Base-by-base conservation (phyloP, 1,139 yeast species). In the Debaryomyces sp. region DNA sequence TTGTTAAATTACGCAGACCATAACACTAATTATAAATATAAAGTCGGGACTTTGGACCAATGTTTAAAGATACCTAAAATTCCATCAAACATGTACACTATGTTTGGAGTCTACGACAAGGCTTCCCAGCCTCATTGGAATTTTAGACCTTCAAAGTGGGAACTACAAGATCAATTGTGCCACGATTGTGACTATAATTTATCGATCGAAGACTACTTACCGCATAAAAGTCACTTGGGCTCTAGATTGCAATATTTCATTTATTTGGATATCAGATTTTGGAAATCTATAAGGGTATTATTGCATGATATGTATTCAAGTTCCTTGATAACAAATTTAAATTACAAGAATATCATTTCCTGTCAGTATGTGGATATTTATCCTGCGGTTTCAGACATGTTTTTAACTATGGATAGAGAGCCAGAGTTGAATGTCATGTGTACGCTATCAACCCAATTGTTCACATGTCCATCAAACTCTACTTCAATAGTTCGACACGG, bases 341-440 rank as follows among this genome's bases (percentile, higher is more conserved):
- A 68, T 9, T 85, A 77, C 60, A 86, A 87, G 60, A 68, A 78
- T 27, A 71, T 84, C 29, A 71, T 90, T 39, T 87, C 90, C 9
- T 82, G 84, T 35, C 95, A 90, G 59, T 91, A 90, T 60, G 87
- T 91, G 39, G 96, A 90, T 57, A 73, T 90, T 0, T 91, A 92
- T 62, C 91, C 96, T 0, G 78, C 81, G 2, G 70, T 91, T n/a
- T 84, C 90, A 0, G 92, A 90, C 56, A 79, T 81, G 77, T 90
- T 81, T 63, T 78, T 85, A 50, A 75, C 80, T 0, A 77, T 83
- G 48, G 96, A 89, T 53, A 73, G 92, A 42, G 97, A 91, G 52
- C 95, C 96, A 0, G 97, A 92, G 56, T 75, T 81, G 53, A 87
- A 91, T 35, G 76, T 90, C 21, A 82, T 91, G 81, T 77, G 86